These are phyloP conservation scores for Kingdonia uniflora DNA, from an alignment of 164 flowering plant genomes.

Conservation along the genomic window DNA sequence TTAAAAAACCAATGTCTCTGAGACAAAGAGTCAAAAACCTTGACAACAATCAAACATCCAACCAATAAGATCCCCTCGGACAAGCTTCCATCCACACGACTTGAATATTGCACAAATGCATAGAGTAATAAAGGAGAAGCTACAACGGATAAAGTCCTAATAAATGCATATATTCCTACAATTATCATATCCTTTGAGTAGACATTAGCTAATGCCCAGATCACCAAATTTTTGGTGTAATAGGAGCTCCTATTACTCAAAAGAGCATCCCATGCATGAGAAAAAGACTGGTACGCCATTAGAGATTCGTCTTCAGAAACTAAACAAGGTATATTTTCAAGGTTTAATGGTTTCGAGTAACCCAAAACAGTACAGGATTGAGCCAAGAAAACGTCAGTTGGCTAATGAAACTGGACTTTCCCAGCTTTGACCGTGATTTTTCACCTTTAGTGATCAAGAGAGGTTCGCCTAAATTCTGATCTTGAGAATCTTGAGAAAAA, in stretches of 20 bases:
- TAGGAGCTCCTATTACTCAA: slow-evolving; percentile 12
- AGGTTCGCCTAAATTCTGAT: neutral
- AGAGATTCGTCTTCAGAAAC: slow-evolving; percentile 50
- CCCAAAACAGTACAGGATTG: slow-evolving; percentile 28
- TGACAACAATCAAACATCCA: slow-evolving; percentile 39
- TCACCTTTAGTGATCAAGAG: slow-evolving; percentile 18
- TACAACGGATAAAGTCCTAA: slow-evolving; percentile 36
- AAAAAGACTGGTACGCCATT: slow-evolving; percentile 37
- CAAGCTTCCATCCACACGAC: slow-evolving; percentile 14
- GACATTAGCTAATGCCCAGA: slow-evolving; percentile 39
- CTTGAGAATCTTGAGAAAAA: slow-evolving; percentile 3
- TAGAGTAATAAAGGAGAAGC: slow-evolving; percentile 56
- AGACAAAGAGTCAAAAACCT: slow-evolving; percentile 54
- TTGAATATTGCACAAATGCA: slow-evolving; percentile 47
- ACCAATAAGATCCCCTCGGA: slow-evolving; percentile 35
- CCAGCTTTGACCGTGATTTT: slow-evolving; percentile 7
- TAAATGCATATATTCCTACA: slow-evolving; percentile 38
- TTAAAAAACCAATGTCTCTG: slow-evolving; percentile 61
- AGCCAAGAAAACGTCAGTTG: slow-evolving; percentile 67
- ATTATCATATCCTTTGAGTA: slow-evolving; percentile 41
- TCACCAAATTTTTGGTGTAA: slow-evolving; percentile 20
- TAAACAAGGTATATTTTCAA: slow-evolving; percentile 62
- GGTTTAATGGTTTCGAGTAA: slow-evolving; percentile 36
- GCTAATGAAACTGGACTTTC: slow-evolving; percentile 28
- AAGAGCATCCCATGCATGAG: slow-evolving; percentile 30